These are phyloP conservation scores for Mortierella claussenii DNA, from an alignment of 192 early-diverging fungal genomes.

Conservation along the genomic window DNA sequence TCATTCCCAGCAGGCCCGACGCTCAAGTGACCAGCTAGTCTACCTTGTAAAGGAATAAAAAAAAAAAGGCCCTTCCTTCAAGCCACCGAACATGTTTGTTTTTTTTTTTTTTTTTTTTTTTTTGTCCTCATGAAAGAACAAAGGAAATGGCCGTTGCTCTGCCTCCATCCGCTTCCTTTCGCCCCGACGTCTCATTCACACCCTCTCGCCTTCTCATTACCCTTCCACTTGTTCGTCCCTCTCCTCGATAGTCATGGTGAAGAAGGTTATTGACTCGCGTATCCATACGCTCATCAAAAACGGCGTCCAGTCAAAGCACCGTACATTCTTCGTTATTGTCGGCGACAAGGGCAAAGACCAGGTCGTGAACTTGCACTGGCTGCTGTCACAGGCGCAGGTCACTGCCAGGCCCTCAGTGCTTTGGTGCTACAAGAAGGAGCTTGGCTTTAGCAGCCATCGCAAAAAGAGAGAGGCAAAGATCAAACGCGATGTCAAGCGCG, in stretches of 20 bases:
- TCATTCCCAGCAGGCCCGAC: conserved; percentile 5
- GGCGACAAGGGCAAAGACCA: conserved; percentile 94
- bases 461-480: conserved; percentile 98
- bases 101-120: conserved; percentile 26
- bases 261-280: conserved; percentile 92
- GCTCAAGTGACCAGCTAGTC: neutral
- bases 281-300: conserved; percentile 94
- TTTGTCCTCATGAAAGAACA: neutral
- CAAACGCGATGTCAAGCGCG: conserved; percentile 92
- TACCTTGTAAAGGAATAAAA: neutral
- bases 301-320: conserved; percentile 89
- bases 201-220: neutral
- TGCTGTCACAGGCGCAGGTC: conserved; percentile 93
- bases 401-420: conserved; percentile 92
- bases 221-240: neutral
- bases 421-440: conserved; percentile 99
- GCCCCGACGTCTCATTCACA: too few species aligned
- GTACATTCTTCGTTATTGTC: conserved; percentile 95
- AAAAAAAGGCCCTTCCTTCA: neutral
- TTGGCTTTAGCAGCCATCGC: conserved; percentile 94
- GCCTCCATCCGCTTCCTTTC: neutral
- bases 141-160: neutral
- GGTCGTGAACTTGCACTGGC: conserved; percentile 97
- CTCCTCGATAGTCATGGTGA: conserved; percentile 70
- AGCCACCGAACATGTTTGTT: conserved; percentile 18